These are phyloP conservation scores for Melanomma pulvis-pyrius DNA, from an alignment of 495 filamentous ascomycete species.

Conservation along the genomic window DNA sequence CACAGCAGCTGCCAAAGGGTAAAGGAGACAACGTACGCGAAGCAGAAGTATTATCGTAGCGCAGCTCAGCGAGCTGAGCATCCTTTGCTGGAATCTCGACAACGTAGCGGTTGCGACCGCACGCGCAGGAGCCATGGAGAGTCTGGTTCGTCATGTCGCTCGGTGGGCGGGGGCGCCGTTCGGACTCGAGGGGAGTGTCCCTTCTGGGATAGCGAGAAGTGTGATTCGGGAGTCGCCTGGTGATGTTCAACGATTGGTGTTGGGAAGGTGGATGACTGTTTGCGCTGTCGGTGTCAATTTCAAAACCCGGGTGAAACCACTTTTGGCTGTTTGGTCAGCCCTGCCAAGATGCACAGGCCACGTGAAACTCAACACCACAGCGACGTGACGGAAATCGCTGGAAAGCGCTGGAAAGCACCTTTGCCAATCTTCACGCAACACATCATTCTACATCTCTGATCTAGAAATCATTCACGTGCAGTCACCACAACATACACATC, in stretches of 20 bases:
- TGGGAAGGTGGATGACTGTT: neutral
- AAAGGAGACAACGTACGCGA: slow-evolving; percentile 58
- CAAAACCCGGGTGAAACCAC: neutral
- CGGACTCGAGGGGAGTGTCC: neutral
- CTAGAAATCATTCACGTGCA: too few relatives aligned
- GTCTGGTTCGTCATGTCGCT: slow-evolving; percentile 18
- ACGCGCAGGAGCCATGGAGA: slow-evolving; percentile 77
- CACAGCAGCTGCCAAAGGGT: neutral
- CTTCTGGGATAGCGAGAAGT: neutral
- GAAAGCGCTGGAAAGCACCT: too few relatives aligned
- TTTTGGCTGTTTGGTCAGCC: neutral
- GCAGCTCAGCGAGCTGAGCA: slow-evolving; percentile 61
- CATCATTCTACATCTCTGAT: too few relatives aligned
- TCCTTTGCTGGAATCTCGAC: slow-evolving; percentile 65
- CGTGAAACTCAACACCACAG: neutral
- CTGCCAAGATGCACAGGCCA: neutral
- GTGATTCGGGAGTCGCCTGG: neutral
- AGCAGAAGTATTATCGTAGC: slow-evolving; percentile 67
- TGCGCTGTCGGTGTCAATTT: neutral
- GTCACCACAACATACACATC: neutral
- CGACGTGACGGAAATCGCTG: neutral
- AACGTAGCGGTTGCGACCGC: slow-evolving; percentile 80
- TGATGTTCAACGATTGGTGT: neutral
- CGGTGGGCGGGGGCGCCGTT: neutral
- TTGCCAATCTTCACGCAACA: too few relatives aligned